Percentiles rank a stretch among this genome's conserved stretches.
phyloP scores from a whole-genome alignment of 2,329 filamentous ascomycete genomes.

The Fusarium pseudograminearum region DNA sequence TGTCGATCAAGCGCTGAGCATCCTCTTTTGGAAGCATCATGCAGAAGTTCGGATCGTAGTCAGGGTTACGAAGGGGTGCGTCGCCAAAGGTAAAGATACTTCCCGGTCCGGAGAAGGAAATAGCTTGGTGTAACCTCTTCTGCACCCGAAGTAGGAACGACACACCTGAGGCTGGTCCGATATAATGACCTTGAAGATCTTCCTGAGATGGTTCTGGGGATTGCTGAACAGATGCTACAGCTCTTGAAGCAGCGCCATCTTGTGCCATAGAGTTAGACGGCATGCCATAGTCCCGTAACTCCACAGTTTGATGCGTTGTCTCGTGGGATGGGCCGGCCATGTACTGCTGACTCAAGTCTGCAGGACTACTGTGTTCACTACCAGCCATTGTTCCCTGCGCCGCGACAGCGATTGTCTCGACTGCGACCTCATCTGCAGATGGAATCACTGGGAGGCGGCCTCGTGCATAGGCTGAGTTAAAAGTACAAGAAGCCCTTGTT shows the following conservation, averaged over 20 bases:
- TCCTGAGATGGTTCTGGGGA: slow-evolving; percentile 50
- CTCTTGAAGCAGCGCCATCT: slow-evolving; percentile 2
- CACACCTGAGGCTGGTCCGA: slow-evolving; percentile 50
- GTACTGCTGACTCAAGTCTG: slow-evolving; percentile 16
- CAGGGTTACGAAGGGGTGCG: slow-evolving; percentile 56
- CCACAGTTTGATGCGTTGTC: background rate
- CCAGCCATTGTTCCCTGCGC: slow-evolving; percentile 12
- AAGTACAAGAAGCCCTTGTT: slow-evolving; percentile 40
- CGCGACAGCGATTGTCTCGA: slow-evolving; percentile 15
- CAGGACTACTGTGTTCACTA: slow-evolving; percentile 10
- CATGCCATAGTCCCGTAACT: slow-evolving; percentile 16
- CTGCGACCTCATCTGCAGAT: slow-evolving; percentile 18
- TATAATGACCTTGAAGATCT: slow-evolving; percentile 51
- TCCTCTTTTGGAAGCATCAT: slow-evolving; percentile 56
- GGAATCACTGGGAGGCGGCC: slow-evolving; percentile 42
- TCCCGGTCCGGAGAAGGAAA: slow-evolving; percentile 44
- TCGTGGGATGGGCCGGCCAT: background rate
- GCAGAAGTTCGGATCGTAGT: slow-evolving; percentile 53
- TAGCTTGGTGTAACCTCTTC: slow-evolving; percentile 47
- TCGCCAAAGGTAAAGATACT: slow-evolving; percentile 64
- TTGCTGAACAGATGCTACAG: slow-evolving; percentile 33
- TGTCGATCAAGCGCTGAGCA: slow-evolving; percentile 55
- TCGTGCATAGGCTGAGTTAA: slow-evolving; percentile 45
- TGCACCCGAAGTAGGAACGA: slow-evolving; percentile 50
- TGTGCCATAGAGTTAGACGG: slow-evolving; percentile 19